These are phyloP conservation scores for Aureobasidium namibiae DNA, from an alignment of 2,329 filamentous ascomycete species.

Conservation along the genomic window DNA sequence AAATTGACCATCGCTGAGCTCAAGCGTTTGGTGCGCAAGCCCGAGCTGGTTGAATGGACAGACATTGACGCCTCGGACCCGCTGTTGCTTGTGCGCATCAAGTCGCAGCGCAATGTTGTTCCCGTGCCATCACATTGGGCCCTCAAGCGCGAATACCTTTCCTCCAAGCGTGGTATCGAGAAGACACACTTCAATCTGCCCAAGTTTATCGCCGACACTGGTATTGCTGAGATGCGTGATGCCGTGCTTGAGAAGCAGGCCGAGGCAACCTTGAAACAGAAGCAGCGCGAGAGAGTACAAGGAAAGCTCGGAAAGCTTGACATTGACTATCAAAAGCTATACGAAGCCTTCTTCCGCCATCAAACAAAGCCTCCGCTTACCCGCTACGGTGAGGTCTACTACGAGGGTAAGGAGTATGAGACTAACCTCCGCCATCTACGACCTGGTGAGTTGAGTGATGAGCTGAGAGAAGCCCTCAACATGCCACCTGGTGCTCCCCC, in stretches of 20 bases:
- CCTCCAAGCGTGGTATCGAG: conserved; percentile 92
- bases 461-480: conserved; percentile 83
- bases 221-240: conserved; percentile 96
- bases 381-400: conserved; percentile 96
- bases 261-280: conserved; percentile 84
- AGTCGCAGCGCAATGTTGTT: conserved; percentile 88
- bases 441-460: conserved; percentile 81
- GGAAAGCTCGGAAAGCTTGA: conserved; percentile 96
- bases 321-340: conserved; percentile 96
- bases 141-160: conserved; percentile 91
- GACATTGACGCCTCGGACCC: conserved; percentile 89
- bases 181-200: conserved; percentile 88
- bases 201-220: conserved; percentile 94
- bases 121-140: conserved; percentile 93
- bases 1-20: conserved; percentile 92
- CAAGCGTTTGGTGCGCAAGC: conserved; percentile 82
- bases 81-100: conserved; percentile 83
- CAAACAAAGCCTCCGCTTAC: conserved; percentile 94
- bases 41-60: conserved; percentile 96
- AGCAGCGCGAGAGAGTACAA: conserved; percentile 86
- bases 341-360: conserved; percentile 96
- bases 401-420: conserved; percentile 97
- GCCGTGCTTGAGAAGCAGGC: conserved; percentile 94
- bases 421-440: conserved; percentile 86
- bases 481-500: conserved; percentile 90